Evolutionary conservation across 139 green algal genomes (phyloP), one percentile per base, ranked within the genome.

Genomic region (Chlamydomonas schloesseri): DNA sequence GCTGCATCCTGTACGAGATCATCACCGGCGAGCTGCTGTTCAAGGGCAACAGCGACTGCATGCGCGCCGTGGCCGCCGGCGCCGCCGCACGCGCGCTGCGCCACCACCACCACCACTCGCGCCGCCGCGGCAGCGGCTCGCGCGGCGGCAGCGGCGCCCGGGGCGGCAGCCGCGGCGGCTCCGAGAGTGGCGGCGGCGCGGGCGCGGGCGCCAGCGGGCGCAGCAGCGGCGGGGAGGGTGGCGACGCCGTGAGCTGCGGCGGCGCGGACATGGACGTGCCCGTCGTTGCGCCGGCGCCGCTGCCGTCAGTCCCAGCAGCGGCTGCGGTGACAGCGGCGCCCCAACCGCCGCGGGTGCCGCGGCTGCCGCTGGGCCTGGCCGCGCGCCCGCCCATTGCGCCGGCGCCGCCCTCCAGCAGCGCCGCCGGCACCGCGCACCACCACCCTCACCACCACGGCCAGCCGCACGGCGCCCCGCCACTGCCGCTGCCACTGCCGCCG

Each of bases 1-100:
- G 94, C 24, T 97, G 95, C 93, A 88, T 97, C 46, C 92, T 98
- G 46, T 98, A 93, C 78, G 96, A 98, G 88, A 88, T 98, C 14
- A 60, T 98, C 26, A 96, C 95, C 9, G 68, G 68, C 13, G 64
- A 74, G 36, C 47, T 90, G 71, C 89, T 94, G 72, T 94, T 93
- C 82, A 83, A 88, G 20, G 69, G 69, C 34, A 71, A 79, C 33
- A 72, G 28, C 28, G 81, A 87, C 55, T 87, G 81, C 68, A 79
- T 87, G 81, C 53, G 81, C 0, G 81, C 81, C 28, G 69, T 87
- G 0, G 34, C 53, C 24, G 23, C 80, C 1, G 68, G 36, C 18
- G 26, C 8, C 26, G 42, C 36, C 68, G 31, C 13, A 2, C 13
- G 31, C 31, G 68, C 33, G 33, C 31, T 11, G 33, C 68, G 42